phyloP scores from a whole-genome alignment of 2,329 filamentous ascomycete species.

The Colletotrichum euphorbiae region DNA sequence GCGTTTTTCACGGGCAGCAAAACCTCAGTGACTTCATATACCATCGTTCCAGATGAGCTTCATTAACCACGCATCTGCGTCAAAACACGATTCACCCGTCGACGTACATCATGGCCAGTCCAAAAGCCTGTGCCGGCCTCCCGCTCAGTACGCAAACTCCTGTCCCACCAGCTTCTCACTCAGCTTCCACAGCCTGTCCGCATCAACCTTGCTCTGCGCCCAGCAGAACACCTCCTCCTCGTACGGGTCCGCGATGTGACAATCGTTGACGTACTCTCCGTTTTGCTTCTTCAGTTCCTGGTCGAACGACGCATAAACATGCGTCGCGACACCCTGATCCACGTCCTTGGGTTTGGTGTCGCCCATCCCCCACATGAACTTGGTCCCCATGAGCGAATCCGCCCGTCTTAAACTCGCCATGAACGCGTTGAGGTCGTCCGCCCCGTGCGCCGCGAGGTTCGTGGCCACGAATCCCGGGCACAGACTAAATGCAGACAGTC shows the following conservation, averaged over 20 bases:
- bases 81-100: neutral
- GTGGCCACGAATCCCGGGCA: conserved; percentile 68
- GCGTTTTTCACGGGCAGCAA: neutral
- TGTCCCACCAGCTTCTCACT: conserved; percentile 39
- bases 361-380: conserved; percentile 17
- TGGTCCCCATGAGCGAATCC: conserved; percentile 26
- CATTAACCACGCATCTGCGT: neutral
- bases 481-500: conserved; percentile 56
- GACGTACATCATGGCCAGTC: neutral
- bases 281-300: conserved; percentile 25
- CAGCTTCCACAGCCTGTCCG: conserved; percentile 36
- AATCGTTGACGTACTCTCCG: conserved; percentile 26
- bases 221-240: conserved; percentile 32
- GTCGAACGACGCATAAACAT: conserved; percentile 34
- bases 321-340: conserved; percentile 31
- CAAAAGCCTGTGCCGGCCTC: neutral
- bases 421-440: conserved; percentile 17
- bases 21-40: neutral
- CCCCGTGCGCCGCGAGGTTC: conserved; percentile 32
- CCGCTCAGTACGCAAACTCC: conserved; percentile 31
- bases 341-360: conserved; percentile 18
- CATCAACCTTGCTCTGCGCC: conserved; percentile 30
- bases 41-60: neutral
- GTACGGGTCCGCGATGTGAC: conserved; percentile 33
- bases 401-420: conserved; percentile 9